These are phyloP conservation scores for Cyberlindnera samutprakarnensis DNA, from an alignment of 805 yeast genomes.

Conservation along the genomic window DNA sequence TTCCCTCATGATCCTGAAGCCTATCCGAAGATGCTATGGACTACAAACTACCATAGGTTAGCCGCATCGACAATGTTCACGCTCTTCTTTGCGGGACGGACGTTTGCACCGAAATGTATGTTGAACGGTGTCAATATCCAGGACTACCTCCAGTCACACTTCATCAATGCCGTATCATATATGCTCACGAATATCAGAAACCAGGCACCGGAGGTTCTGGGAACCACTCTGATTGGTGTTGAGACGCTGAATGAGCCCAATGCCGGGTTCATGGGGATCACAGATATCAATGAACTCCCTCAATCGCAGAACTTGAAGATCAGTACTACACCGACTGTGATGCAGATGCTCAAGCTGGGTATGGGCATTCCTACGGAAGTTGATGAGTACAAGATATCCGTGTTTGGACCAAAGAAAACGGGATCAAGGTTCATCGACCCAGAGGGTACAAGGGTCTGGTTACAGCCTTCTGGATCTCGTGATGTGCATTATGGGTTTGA, in stretches of 20 bases:
- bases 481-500: slow-evolving; percentile 69
- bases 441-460: slow-evolving; percentile 63
- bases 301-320: slow-evolving; percentile 57
- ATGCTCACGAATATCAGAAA: slow-evolving; percentile 35
- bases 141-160: slow-evolving; percentile 63
- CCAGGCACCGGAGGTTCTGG: slow-evolving; percentile 37
- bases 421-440: slow-evolving; percentile 58
- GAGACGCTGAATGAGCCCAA: slow-evolving; percentile 87
- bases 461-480: slow-evolving; percentile 36
- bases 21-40: slow-evolving; percentile 88
- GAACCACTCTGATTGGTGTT: slow-evolving; percentile 57
- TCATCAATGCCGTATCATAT: slow-evolving; percentile 43
- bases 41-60: slow-evolving; percentile 73
- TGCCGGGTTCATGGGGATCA: slow-evolving; percentile 61
- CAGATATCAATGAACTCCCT: slow-evolving; percentile 48
- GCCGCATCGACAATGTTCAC: slow-evolving; percentile 82
- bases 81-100: slow-evolving; percentile 70
- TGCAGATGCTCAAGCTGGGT: slow-evolving; percentile 68
- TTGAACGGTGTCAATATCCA: slow-evolving; percentile 74
- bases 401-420: slow-evolving; percentile 68
- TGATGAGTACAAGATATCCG: slow-evolving; percentile 60
- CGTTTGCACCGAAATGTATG: slow-evolving; percentile 67
- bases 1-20: slow-evolving; percentile 30
- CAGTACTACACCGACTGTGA: slow-evolving; percentile 78
- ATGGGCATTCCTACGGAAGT: slow-evolving; percentile 67